These are phyloP conservation scores for Fusarium marasasianum DNA, from an alignment of 2,329 filamentous ascomycete species.

Conservation along the genomic window DNA sequence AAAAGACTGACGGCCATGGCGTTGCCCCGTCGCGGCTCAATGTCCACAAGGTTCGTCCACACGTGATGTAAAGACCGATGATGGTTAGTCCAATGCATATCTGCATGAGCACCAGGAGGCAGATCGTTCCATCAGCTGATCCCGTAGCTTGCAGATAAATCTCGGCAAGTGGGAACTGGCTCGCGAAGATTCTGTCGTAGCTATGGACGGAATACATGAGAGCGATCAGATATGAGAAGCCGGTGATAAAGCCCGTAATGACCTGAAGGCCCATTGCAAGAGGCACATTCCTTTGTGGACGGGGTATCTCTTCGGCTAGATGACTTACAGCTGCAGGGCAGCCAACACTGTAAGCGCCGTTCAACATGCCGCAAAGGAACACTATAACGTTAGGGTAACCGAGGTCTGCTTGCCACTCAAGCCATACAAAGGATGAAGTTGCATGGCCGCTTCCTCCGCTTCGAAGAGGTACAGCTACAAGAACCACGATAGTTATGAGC, in stretches of 20 bases:
- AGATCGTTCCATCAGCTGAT: not conserved
- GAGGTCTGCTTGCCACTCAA: not conserved
- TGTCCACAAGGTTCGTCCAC: not conserved
- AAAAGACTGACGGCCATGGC: not conserved
- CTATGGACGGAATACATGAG: not conserved
- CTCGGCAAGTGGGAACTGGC: not conserved
- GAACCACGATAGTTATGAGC: not conserved
- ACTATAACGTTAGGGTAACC: not conserved
- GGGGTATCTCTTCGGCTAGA: not conserved
- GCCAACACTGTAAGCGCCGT: not conserved
- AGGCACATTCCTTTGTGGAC: not conserved
- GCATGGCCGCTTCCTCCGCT: not conserved
- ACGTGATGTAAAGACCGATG: not conserved
- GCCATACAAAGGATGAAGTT: not conserved
- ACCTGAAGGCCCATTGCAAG: not conserved
- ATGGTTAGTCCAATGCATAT: not conserved
- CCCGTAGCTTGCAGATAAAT: not conserved
- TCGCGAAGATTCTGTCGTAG: not conserved
- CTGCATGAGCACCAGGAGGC: not conserved
- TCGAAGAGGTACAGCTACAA: not conserved
- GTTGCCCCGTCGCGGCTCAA: not conserved
- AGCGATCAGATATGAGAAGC: not conserved
- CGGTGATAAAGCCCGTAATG: not conserved
- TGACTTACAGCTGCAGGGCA: not conserved
- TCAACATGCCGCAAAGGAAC: not conserved